Evolutionary conservation across 2,329 filamentous ascomycete species (phyloP).

Genomic region (Dryadomyces sulphureus): DNA sequence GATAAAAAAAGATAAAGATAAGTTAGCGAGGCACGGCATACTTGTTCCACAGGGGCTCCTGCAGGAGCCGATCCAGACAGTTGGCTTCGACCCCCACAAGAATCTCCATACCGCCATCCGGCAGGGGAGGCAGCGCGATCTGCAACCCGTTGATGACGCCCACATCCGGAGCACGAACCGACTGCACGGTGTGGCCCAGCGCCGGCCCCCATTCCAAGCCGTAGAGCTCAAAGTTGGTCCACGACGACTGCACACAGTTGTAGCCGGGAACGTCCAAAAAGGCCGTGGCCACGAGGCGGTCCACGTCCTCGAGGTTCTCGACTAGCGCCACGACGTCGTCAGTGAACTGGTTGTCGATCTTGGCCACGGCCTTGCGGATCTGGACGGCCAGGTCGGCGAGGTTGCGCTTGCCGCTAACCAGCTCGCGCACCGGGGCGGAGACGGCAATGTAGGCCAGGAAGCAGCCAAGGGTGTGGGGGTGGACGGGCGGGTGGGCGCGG

Average conservation of each 20-base stretch:
- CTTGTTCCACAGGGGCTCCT: constrained; percentile 2
- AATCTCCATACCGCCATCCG: background rate
- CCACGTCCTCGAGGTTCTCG: background rate
- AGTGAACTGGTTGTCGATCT: constrained; percentile 1
- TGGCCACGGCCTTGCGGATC: background rate
- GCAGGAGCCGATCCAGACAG: background rate
- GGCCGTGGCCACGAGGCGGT: background rate
- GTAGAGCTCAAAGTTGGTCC: constrained; percentile 3
- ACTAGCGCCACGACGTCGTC: background rate
- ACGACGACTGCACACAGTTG: background rate
- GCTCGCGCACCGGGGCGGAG: background rate
- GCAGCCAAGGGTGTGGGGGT: constrained; percentile 1
- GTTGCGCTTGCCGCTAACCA: background rate
- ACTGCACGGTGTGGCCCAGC: background rate
- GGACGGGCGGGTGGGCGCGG: constrained; percentile 1
- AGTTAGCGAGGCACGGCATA: background rate
- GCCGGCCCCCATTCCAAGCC: constrained; percentile 2
- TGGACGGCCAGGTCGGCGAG: background rate
- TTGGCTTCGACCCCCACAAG: background rate
- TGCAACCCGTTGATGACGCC: constrained; percentile 3
- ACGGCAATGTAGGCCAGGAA: background rate
- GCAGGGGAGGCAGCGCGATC: background rate
- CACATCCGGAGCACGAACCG: background rate
- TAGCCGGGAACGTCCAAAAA: constrained; percentile 3
- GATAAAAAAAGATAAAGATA: too few species aligned